Evolutionary conservation across 2,329 filamentous ascomycete species (phyloP).

Genomic region (Fonsecaea erecta): DNA sequence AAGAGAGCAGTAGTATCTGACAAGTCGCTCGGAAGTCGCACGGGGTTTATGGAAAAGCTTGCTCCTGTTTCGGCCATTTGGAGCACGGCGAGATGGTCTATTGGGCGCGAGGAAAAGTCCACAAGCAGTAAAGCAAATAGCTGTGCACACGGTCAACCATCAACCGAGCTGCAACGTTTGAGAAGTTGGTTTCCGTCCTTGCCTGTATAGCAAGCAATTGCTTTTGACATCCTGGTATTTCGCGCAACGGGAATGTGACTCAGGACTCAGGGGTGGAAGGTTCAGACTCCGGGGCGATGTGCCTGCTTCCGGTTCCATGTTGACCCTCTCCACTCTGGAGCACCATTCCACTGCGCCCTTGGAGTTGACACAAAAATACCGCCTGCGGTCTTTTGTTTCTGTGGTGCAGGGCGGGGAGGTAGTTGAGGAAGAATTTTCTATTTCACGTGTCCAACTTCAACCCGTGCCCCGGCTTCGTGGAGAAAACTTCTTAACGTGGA

Average conservation of each 20-base stretch:
- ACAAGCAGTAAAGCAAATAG: neutral
- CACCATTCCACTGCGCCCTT: neutral
- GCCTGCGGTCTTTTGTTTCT: neutral
- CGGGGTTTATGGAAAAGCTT: constrained; percentile 38
- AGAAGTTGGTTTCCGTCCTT: neutral
- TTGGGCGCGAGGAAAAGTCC: neutral
- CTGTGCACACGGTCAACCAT: neutral
- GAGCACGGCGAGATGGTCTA: neutral
- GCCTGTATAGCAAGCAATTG: neutral
- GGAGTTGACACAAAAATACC: neutral
- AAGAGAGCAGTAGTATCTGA: constrained; percentile 50
- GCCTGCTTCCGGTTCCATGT: neutral
- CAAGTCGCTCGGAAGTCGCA: constrained; percentile 50
- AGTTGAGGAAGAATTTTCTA: constrained; percentile 2
- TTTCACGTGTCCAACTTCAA: constrained; percentile 9
- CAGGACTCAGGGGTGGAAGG: neutral
- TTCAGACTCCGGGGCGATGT: neutral
- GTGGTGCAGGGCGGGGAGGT: neutral
- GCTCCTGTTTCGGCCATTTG: constrained; percentile 5
- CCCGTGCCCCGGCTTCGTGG: neutral
- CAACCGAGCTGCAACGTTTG: neutral
- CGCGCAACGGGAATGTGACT: neutral
- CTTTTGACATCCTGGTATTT: constrained; percentile 12
- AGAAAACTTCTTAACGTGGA: neutral
- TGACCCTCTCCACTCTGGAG: neutral